Conservation (phyloP, 1,284 basidiomycete genomes). For the Tilletia indica region DNA sequence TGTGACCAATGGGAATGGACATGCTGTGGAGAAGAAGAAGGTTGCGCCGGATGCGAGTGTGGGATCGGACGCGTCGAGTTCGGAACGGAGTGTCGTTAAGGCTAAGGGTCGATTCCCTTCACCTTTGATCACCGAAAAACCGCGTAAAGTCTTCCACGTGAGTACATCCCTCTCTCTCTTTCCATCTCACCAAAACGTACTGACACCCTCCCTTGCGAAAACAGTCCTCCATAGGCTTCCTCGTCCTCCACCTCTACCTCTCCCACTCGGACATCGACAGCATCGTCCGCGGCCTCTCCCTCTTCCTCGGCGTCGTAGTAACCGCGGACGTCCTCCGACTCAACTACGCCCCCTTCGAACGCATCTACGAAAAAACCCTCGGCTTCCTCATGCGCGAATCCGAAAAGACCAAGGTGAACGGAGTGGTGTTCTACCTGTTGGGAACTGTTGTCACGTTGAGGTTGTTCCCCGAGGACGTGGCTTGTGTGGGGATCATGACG, state of each 20-base stretch:
- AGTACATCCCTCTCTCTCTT: slow-evolving; percentile 61
- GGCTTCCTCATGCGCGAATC: slow-evolving; percentile 92
- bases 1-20: neutral
- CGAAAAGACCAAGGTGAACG: slow-evolving; percentile 71
- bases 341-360: slow-evolving; percentile 68
- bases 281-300: slow-evolving; percentile 69
- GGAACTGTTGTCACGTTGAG: slow-evolving; percentile 80
- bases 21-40: neutral
- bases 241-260: slow-evolving; percentile 73
- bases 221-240: slow-evolving; percentile 65
- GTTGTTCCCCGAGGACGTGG: slow-evolving; percentile 58
- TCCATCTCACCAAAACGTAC: neutral
- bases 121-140: slow-evolving; percentile 66
- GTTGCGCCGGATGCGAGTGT: neutral
- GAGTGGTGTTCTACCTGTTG: slow-evolving; percentile 92
- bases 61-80: no score
- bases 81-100: neutral
- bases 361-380: slow-evolving; percentile 71
- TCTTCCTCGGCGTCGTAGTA: slow-evolving; percentile 69
- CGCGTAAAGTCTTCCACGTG: slow-evolving; percentile 83
- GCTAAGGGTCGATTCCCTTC: slow-evolving; percentile 8
- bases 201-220: neutral
- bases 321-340: slow-evolving; percentile 78
- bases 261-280: slow-evolving; percentile 58
- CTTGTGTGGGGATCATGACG: slow-evolving; percentile 49